Evolutionary conservation across 768 basidiomycete genomes (phyloP), one percentile per base, ranked within the genome.

Genomic region (Dendrothele bispora): DNA sequence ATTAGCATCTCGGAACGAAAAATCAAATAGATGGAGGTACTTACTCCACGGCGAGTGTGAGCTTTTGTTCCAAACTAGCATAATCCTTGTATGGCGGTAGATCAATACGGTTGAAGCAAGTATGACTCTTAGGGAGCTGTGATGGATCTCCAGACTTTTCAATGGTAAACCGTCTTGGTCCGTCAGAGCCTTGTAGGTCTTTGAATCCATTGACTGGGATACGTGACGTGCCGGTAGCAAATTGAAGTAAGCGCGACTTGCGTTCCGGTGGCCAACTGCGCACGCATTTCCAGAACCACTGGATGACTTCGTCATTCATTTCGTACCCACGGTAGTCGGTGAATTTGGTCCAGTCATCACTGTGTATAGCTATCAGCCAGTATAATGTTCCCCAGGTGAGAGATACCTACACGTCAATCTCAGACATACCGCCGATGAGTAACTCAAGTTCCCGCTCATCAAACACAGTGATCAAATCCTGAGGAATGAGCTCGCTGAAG

Each of bases 231-330:
- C 95, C 95, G 18, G 95, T 98, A 6, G 95, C 93, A 63, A 99
- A 99, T 67, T 98, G 95, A 45, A 98, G 73, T 43, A 98, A 69
- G 26, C 95, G 90, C 12, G 91, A 94, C 74, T 99, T 99, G 69
- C 95, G 87, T 74, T 99, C 97, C 1, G 95, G 86, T 10, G 97
- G 95, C 97, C 97, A 99, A 58, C 87, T 84, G 56, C 91, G 88
- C 37, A 99, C 91, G 59, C 92, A 94, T 72, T 98, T 93, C 97
- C 97, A 99, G 86, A 99, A 99, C 97, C 97, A 99, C 62, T 98
- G 93, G 48, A 99, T 95, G 39, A 95, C 91, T 61, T 95, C 92
- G 62, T 95, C 93, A 59, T 87, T 89, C 69, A 91, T 84, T 69
- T 94, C 91, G 62, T 95, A 95, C 14, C 93, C 95, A 55, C 95